These are phyloP conservation scores for Auxenochlorella protothecoides DNA, from an alignment of 139 green algal species.

Conservation along the genomic window DNA sequence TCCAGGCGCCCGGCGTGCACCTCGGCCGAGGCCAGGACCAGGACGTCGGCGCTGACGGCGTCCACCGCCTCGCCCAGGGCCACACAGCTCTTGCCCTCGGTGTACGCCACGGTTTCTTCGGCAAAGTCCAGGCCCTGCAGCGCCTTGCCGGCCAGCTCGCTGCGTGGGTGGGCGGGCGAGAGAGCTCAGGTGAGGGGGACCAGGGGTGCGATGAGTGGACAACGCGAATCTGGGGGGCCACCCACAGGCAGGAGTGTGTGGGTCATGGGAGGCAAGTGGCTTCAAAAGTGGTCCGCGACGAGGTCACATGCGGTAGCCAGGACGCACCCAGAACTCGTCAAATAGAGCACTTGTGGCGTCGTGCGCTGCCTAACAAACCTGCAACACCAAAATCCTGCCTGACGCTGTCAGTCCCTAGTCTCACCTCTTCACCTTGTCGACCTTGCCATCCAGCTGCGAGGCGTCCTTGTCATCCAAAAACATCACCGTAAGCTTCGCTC, in stretches of 20 bases:
- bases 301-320: no score
- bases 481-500: constrained; percentile 13
- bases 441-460: background rate
- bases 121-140: constrained; percentile 3
- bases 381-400: no score
- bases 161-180: background rate
- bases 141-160: constrained; percentile 8
- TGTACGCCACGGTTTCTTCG: constrained; percentile 20
- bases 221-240: background rate
- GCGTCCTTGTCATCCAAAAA: constrained; percentile 24
- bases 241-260: background rate
- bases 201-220: background rate
- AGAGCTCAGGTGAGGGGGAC: background rate
- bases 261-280: no score
- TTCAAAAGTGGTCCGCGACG: no score
- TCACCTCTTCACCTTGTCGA: background rate
- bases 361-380: no score
- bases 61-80: constrained; percentile 38
- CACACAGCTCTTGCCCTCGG: constrained; percentile 14
- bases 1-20: constrained; percentile 72
- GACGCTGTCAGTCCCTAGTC: background rate
- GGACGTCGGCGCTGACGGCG: constrained; percentile 53
- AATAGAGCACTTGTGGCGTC: no score
- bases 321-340: no score
- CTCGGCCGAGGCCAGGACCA: constrained; percentile 47